phyloP scores from a whole-genome alignment of 257 asterid genomes.

The Catharanthus roseus region DNA sequence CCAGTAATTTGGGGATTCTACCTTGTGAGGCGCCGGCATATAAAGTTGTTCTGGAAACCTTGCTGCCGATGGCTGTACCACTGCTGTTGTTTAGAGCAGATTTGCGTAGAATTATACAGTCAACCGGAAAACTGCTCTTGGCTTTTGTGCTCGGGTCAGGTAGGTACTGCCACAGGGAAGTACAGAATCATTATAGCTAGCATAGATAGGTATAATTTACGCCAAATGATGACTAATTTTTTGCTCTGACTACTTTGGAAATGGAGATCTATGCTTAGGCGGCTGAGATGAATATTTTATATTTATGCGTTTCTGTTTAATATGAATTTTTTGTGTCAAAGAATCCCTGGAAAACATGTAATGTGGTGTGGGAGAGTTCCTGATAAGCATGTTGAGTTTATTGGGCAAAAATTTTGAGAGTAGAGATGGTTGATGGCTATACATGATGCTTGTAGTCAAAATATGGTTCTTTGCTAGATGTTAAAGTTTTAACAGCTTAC shows the following conservation, averaged over 20 bases:
- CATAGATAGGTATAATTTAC: background rate
- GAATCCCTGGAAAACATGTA: background rate
- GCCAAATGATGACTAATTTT: background rate
- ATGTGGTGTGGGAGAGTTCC: background rate
- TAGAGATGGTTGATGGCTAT: background rate
- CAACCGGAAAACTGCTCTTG: conserved; percentile 72
- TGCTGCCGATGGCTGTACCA: conserved; percentile 87
- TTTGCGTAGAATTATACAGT: conserved; percentile 64
- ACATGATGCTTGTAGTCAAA: background rate
- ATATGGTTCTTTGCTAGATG: background rate
- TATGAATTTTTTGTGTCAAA: background rate
- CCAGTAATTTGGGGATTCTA: conserved; percentile 80
- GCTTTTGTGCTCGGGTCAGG: conserved; percentile 96
- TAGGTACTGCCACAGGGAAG: conserved; percentile 35
- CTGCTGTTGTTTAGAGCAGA: conserved; percentile 84
- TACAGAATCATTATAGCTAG: background rate
- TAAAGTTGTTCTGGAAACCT: conserved; percentile 56
- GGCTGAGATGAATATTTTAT: background rate
- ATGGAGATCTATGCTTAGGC: background rate
- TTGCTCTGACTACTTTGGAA: background rate
- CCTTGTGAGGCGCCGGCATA: conserved; percentile 74
- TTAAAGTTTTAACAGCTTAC: background rate
- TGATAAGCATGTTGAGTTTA: background rate
- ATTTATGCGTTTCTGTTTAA: background rate
- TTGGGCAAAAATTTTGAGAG: background rate